phyloP scores from a whole-genome alignment of 345 rosid species.

The Hibiscus trionum region DNA sequence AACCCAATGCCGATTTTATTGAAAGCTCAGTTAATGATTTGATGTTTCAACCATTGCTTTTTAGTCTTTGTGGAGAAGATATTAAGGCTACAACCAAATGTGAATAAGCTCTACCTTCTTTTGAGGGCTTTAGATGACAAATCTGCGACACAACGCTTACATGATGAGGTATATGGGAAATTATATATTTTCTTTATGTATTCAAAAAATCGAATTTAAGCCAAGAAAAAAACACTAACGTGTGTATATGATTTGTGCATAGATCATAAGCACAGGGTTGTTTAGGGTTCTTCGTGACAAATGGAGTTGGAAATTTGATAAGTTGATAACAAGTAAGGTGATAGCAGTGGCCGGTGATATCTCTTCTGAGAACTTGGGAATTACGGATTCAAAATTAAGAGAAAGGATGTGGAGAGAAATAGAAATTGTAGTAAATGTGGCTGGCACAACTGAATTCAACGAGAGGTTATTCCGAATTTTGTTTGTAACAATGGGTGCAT shows the following conservation, averaged over 20 bases:
- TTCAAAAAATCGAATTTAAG: neutral
- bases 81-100: constrained; percentile 43
- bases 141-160: constrained; percentile 35
- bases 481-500: no score
- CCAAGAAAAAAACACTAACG: neutral
- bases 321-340: constrained; percentile 12
- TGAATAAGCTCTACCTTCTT: constrained; percentile 50
- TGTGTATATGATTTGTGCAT: neutral
- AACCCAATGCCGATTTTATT: neutral
- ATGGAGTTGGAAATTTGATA: constrained; percentile 8
- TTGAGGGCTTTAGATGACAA: constrained; percentile 37
- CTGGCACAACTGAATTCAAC: constrained; percentile 16
- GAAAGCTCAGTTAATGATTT: neutral
- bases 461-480: constrained; percentile 24
- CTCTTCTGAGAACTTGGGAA: constrained; percentile 21
- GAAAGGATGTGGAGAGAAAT: constrained; percentile 20
- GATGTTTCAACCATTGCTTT: neutral
- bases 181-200: neutral
- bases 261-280: constrained; percentile 24
- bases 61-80: constrained; percentile 48
- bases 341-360: constrained; percentile 29
- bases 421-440: neutral
- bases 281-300: constrained; percentile 14
- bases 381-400: constrained; percentile 14
- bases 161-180: constrained; percentile 29